phyloP scores from a whole-genome alignment of 768 basidiomycete genomes.

The Boletus speciosus region DNA sequence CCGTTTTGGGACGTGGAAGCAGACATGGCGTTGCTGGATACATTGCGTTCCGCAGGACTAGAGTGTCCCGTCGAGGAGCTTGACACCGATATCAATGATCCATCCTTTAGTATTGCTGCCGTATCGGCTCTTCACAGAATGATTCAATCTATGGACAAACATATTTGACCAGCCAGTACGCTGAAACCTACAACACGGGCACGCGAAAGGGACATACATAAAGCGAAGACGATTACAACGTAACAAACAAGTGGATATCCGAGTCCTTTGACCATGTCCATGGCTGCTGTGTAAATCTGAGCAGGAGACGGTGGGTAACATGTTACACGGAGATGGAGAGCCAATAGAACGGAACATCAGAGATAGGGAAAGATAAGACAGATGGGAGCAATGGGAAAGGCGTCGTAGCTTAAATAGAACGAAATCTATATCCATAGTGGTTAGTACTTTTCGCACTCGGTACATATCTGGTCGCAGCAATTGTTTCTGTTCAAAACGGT shows the following conservation, averaged over 20 bases:
- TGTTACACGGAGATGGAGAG: slow-evolving; percentile 20
- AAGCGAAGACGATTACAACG: slow-evolving; percentile 43
- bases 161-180: neutral
- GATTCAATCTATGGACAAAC: slow-evolving; percentile 8
- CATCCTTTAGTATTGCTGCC: slow-evolving; percentile 17
- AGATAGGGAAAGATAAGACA: slow-evolving; percentile 14
- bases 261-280: slow-evolving; percentile 52
- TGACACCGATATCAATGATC: slow-evolving; percentile 27
- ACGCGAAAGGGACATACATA: slow-evolving; percentile 4
- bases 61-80: slow-evolving; percentile 20
- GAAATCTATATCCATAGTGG: slow-evolving; percentile 26
- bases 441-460: slow-evolving; percentile 10
- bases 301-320: slow-evolving; percentile 30
- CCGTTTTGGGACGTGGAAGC: slow-evolving; percentile 27
- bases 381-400: slow-evolving; percentile 14
- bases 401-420: slow-evolving; percentile 13
- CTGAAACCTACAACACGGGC: neutral
- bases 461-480: neutral
- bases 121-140: slow-evolving; percentile 18
- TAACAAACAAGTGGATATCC: slow-evolving; percentile 49
- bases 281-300: slow-evolving; percentile 28
- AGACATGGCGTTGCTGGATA: slow-evolving; percentile 18
- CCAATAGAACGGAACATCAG: slow-evolving; percentile 17
- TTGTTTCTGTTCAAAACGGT: slow-evolving; percentile 26
- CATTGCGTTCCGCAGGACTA: slow-evolving; percentile 14